Conservation (phyloP, 2,329 filamentous ascomycete species). For the Didymella sp. region DNA sequence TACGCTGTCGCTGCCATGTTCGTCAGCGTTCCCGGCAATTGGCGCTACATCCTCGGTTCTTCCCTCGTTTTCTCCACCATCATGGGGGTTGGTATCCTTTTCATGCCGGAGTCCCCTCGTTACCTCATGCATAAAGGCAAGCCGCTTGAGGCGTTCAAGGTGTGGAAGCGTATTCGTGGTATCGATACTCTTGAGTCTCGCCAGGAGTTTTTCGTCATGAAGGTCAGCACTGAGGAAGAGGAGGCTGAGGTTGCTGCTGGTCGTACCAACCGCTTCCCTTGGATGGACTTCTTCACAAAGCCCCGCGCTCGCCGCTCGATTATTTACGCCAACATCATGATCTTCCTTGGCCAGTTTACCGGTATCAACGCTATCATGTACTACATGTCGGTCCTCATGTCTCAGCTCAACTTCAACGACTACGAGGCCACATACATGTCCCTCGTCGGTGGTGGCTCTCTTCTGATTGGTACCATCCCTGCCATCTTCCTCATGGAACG, state of each 20-base stretch:
- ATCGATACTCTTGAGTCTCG: slow-evolving; percentile 62
- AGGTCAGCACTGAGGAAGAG: slow-evolving; percentile 65
- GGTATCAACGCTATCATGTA: slow-evolving; percentile 76
- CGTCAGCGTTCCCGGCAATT: slow-evolving; percentile 71
- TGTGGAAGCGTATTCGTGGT: slow-evolving; percentile 77
- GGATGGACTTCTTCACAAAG: slow-evolving; percentile 77
- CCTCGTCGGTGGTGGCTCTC: slow-evolving; percentile 68
- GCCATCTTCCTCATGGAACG: slow-evolving; percentile 75
- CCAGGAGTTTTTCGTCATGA: slow-evolving; percentile 77
- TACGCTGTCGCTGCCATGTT: slow-evolving; percentile 78
- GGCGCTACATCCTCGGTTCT: slow-evolving; percentile 76
- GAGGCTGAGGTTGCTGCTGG: slow-evolving; percentile 59
- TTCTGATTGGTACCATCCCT: slow-evolving; percentile 72
- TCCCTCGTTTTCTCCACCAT: slow-evolving; percentile 73
- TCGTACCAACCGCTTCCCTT: slow-evolving; percentile 66
- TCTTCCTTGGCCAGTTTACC: slow-evolving; percentile 76
- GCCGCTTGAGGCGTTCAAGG: slow-evolving; percentile 66
- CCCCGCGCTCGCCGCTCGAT: slow-evolving; percentile 65
- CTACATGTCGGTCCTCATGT: slow-evolving; percentile 74
- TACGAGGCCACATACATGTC: slow-evolving; percentile 75
- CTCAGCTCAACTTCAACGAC: slow-evolving; percentile 69
- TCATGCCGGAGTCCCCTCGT: slow-evolving; percentile 73
- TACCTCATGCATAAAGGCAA: slow-evolving; percentile 73
- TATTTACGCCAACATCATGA: slow-evolving; percentile 73
- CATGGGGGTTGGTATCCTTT: slow-evolving; percentile 70